phyloP scores from a whole-genome alignment of 148 eudicot genomes.

The Cornus kousa region DNA sequence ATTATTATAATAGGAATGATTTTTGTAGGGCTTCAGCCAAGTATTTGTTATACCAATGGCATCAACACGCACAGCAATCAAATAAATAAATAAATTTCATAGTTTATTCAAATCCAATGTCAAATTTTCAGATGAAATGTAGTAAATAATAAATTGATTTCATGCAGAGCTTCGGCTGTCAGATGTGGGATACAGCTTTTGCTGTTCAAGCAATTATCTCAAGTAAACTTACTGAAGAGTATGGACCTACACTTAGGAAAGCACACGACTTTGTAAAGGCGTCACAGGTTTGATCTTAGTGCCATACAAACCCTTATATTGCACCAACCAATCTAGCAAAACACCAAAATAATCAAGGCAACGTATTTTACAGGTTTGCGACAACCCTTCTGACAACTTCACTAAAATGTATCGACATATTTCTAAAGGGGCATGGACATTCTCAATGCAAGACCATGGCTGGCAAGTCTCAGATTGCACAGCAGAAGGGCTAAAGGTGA shows the following conservation, averaged over 20 bases:
- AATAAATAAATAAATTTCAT: too few species aligned
- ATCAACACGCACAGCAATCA: too few species aligned
- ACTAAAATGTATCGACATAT: constrained; percentile 49
- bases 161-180: constrained; percentile 46
- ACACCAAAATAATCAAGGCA: neutral
- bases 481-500: constrained; percentile 65
- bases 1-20: too few species aligned
- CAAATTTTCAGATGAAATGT: neutral
- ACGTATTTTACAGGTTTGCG: constrained; percentile 31
- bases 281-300: constrained; percentile 37
- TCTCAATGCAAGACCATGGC: constrained; percentile 68
- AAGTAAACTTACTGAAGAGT: constrained; percentile 35
- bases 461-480: constrained; percentile 83
- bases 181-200: constrained; percentile 57
- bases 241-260: constrained; percentile 38
- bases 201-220: constrained; percentile 47
- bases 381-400: constrained; percentile 53
- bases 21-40: too few species aligned
- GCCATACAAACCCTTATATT: neutral
- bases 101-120: neutral
- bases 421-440: constrained; percentile 68
- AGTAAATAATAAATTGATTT: neutral
- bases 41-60: too few species aligned
- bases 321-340: neutral
- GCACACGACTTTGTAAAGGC: constrained; percentile 52